Percentiles rank a stretch among this genome's conserved stretches.
Conservation (phyloP, 345 rosid genomes). For the Acer negundo region DNA sequence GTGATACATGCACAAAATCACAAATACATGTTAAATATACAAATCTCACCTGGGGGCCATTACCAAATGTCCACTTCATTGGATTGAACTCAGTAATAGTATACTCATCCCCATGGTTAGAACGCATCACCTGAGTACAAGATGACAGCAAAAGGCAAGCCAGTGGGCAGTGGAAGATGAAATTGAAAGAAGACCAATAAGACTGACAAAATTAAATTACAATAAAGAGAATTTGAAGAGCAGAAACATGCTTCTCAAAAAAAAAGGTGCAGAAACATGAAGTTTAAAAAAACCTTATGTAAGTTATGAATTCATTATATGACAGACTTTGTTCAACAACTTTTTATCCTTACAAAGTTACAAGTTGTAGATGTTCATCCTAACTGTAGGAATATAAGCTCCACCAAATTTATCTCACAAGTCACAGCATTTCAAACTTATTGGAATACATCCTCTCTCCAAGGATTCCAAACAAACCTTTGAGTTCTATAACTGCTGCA, state of each 20-base stretch:
- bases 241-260: background rate
- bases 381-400: too few species aligned
- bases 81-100: conserved; percentile 72
- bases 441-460: too few species aligned
- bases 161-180: background rate
- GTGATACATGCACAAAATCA: background rate
- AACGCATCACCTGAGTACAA: conserved; percentile 63
- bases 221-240: background rate
- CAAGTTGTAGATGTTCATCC: too few species aligned
- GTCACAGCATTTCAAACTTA: too few species aligned
- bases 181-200: background rate
- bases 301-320: background rate
- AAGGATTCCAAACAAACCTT: too few species aligned
- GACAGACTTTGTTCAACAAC: background rate
- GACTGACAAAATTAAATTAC: background rate
- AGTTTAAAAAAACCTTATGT: background rate
- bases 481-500: too few species aligned
- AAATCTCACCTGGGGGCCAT: conserved; percentile 60
- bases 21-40: background rate
- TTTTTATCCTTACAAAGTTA: background rate
- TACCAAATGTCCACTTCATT: conserved; percentile 58
- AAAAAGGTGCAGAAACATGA: background rate
- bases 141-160: conserved; percentile 11
- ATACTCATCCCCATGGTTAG: conserved; percentile 75
- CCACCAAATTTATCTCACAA: too few species aligned